Base-by-base conservation (phyloP, 345 rosid species). In the rapeseed (Brassica napus) region DNA sequence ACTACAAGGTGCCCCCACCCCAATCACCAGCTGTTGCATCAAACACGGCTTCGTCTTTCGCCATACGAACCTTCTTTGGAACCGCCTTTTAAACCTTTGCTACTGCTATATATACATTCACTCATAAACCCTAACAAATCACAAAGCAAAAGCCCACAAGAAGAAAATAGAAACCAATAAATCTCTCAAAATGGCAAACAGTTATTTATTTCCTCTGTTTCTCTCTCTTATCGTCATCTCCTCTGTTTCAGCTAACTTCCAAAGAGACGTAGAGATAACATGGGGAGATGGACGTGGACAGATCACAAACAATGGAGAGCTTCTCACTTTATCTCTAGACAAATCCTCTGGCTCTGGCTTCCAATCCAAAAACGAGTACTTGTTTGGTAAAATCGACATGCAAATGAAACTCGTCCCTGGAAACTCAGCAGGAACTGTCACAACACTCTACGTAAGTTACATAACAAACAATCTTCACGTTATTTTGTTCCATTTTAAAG, bases 351-450 rank as follows among this genome's bases (percentile, higher is more conserved):
- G 83, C 5, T 81, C 83, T 63, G 83, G 76, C 1, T 81, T 81
- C 61, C 83, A 81, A 44, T 81, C 83, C 80, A 81, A 65, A 35
- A 58, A 75, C 11, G 76, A 75, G 54, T 81, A 69, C 73, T 66
- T 81, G 68, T 89, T 86, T 35, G 90, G 91, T 32, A 85, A 85
- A 79, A 79, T 88, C 44, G 82, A 71, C 35, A 83, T 83, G 86
- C 90, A 87, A 44, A 83, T 88, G 79, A 88, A 88, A 52, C 90
- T 88, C 32, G 90, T 88, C 42, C 81, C 87, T 18, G 87, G 85
- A 52, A 86, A 87, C 84, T 87, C 92, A 4, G 90, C 90, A 6
- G 90, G 92, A 85, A 84, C 89, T 0, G 88, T 83, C 82, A 82
- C 89, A 1, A 82, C 88, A 8, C 87, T 84, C 18, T 89, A 86